Percentiles rank a stretch among this genome's conserved stretches.
phyloP scores from a whole-genome alignment of 208 protist species.

The Endotrypanum monterogeii region DNA sequence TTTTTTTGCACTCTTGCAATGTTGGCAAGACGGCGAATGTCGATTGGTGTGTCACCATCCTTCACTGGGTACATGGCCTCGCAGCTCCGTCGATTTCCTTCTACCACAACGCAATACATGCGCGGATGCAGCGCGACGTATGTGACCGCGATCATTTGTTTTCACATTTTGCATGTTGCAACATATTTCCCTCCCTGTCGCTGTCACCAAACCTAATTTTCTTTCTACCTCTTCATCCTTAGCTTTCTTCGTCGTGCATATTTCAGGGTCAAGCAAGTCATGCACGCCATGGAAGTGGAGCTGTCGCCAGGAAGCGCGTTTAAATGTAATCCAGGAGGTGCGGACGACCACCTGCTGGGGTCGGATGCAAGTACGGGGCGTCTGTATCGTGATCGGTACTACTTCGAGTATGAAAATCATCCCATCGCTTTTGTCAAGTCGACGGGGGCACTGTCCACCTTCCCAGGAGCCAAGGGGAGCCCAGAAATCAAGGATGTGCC shows the following conservation, averaged over 20 bases:
- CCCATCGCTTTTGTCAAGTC: not conserved
- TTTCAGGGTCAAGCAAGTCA: not conserved
- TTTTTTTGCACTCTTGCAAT: not conserved
- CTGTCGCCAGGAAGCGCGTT: slow-evolving; percentile 18
- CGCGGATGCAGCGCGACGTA: not conserved
- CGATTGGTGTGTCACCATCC: not conserved
- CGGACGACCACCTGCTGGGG: not conserved
- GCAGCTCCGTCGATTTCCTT: not conserved
- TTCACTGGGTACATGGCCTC: not conserved
- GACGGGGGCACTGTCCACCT: not conserved
- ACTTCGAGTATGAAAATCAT: slow-evolving; percentile 3
- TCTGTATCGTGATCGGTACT: slow-evolving; percentile 18
- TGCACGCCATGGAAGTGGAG: slow-evolving; percentile 28
- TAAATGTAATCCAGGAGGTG: not conserved
- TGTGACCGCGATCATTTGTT: not conserved
- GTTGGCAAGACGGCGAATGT: not conserved
- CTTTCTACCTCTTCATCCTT: too few species aligned
- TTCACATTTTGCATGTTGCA: not conserved
- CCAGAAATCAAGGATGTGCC: too few species aligned
- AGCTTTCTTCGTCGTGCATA: not conserved
- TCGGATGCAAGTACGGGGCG: not conserved
- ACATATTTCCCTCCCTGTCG: not conserved
- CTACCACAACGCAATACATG: not conserved
- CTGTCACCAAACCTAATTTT: too few species aligned
- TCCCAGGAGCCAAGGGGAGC: not conserved